phyloP scores from a whole-genome alignment of 2,329 filamentous ascomycete genomes.

The Monilinia polystroma region DNA sequence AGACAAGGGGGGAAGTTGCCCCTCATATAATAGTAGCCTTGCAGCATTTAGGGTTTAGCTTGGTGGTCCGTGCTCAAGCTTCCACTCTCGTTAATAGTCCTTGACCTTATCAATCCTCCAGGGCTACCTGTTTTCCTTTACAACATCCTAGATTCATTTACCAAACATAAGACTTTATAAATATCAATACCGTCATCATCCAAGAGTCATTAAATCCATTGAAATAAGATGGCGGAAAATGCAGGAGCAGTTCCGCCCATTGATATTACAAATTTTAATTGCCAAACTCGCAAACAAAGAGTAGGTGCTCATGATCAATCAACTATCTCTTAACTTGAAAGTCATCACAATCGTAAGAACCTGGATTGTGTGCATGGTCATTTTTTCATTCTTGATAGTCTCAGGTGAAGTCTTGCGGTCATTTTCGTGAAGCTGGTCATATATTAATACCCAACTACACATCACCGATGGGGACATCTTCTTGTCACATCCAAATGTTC shows the following conservation, averaged over 20 bases:
- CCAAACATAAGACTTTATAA: neutral
- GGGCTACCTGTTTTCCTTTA: neutral
- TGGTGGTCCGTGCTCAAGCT: slow-evolving; percentile 10
- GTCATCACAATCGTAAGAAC: neutral
- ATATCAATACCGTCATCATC: neutral
- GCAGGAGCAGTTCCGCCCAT: neutral
- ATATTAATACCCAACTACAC: neutral
- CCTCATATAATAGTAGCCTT: neutral
- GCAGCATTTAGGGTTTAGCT: neutral
- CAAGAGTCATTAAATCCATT: neutral
- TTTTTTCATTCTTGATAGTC: neutral
- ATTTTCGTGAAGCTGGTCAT: neutral
- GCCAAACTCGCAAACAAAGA: slow-evolving; percentile 6
- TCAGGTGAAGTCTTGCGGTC: neutral
- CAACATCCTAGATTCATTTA: neutral
- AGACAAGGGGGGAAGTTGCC: too few species aligned
- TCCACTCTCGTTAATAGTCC: neutral
- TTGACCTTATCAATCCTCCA: neutral
- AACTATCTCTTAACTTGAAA: neutral
- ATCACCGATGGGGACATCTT: neutral
- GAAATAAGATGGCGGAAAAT: neutral
- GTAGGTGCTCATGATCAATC: slow-evolving; percentile 6
- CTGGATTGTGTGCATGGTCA: neutral
- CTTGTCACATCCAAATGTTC: neutral
- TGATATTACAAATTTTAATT: neutral